Evolutionary conservation across 164 flowering plant genomes (phyloP).

Genomic region (Pachysandra terminalis): DNA sequence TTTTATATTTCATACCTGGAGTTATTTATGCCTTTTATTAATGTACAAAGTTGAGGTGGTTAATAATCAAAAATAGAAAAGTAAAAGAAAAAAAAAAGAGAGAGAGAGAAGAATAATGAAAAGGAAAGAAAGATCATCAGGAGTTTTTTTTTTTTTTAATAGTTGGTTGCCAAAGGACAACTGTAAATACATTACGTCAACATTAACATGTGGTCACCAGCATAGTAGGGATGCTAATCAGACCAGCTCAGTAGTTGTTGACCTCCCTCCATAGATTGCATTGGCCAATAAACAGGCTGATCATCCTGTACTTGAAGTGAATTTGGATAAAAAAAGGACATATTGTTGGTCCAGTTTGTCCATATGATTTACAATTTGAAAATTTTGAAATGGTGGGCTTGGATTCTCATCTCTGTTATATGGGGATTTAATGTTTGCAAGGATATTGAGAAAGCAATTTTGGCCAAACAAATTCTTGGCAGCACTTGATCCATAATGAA

Average conservation of each 20-base stretch:
- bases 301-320: not conserved
- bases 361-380: not conserved
- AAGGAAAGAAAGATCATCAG: too few relatives aligned
- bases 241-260: not conserved
- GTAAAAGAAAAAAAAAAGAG: too few relatives aligned
- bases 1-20: not conserved
- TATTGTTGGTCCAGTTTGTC: not conserved
- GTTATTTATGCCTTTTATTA: not conserved
- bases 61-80: too few relatives aligned
- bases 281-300: not conserved
- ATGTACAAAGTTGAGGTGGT: not conserved
- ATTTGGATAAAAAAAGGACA: not conserved
- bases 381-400: not conserved
- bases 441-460: not conserved
- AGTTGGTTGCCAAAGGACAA: too few relatives aligned
- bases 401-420: not conserved
- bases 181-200: too few relatives aligned
- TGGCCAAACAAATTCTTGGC: too few relatives aligned
- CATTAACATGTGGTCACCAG: not conserved
- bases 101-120: too few relatives aligned
- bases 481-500: not conserved
- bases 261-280: not conserved
- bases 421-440: not conserved
- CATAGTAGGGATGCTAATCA: not conserved
- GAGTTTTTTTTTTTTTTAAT: too few relatives aligned